Evolutionary conservation across 495 filamentous ascomycete genomes (phyloP).

Genomic region (Choiromyces venosus): DNA sequence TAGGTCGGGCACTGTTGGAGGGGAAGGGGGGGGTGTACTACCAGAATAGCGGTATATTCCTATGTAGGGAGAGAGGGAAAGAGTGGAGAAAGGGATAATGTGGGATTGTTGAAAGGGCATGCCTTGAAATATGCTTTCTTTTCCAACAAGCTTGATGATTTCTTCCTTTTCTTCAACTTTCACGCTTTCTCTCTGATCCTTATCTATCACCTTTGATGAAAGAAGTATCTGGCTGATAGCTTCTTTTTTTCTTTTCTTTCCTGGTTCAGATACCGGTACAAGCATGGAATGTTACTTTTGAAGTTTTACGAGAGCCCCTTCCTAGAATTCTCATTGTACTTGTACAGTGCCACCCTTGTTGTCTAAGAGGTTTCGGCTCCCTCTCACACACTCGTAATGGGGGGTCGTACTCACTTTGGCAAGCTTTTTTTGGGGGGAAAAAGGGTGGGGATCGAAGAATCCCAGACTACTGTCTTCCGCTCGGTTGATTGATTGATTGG

Average conservation of each 20-base stretch:
- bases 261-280: neutral
- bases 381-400: constrained; percentile 8
- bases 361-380: neutral
- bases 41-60: neutral
- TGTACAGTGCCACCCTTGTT: neutral
- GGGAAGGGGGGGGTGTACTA: neutral
- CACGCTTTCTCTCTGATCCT: neutral
- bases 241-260: neutral
- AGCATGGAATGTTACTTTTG: neutral
- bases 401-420: constrained; percentile 10
- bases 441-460: neutral
- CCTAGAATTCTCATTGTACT: neutral
- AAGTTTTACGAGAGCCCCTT: neutral
- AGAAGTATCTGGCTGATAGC: neutral
- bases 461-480: neutral
- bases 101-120: neutral
- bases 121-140: neutral
- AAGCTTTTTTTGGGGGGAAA: neutral
- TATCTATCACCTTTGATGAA: neutral
- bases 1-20: neutral
- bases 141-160: neutral
- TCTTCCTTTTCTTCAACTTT: neutral
- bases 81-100: neutral
- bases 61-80: neutral
- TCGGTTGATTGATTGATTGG: neutral